Evolutionary conservation across 2,329 filamentous ascomycete genomes (phyloP).

Genomic region (Keithomyces neogunnii): DNA sequence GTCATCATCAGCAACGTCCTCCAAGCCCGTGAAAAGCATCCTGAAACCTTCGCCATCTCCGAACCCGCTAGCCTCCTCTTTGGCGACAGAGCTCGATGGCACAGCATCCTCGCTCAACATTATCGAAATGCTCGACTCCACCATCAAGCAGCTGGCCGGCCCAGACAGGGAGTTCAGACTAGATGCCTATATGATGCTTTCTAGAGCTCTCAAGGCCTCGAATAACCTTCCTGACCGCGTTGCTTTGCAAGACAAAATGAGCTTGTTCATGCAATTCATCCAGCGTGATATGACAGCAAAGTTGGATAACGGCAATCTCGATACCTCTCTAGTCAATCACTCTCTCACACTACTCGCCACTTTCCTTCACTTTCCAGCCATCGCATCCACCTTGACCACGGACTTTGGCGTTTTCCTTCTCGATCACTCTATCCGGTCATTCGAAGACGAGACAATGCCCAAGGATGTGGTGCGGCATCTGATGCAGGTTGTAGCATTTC

Average conservation of each 20-base stretch:
- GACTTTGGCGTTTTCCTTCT: constrained; percentile 76
- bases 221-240: constrained; percentile 71
- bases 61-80: constrained; percentile 33
- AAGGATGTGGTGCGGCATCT: constrained; percentile 75
- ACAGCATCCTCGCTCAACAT: constrained; percentile 44
- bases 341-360: constrained; percentile 70
- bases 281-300: constrained; percentile 67
- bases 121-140: constrained; percentile 74
- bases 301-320: constrained; percentile 44
- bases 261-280: constrained; percentile 71
- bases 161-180: constrained; percentile 63
- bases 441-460: constrained; percentile 58
- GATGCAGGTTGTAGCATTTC: constrained; percentile 71
- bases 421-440: constrained; percentile 67
- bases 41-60: constrained; percentile 60
- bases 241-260: constrained; percentile 67
- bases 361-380: constrained; percentile 66
- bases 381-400: constrained; percentile 60
- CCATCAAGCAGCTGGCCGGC: constrained; percentile 71
- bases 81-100: constrained; percentile 33
- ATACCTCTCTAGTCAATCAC: constrained; percentile 66
- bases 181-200: constrained; percentile 80
- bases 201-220: constrained; percentile 68
- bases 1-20: constrained; percentile 22
- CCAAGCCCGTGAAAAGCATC: constrained; percentile 56